These are phyloP conservation scores for Metschnikowia colocasiae DNA, from an alignment of 805 yeast genomes.

Conservation along the genomic window DNA sequence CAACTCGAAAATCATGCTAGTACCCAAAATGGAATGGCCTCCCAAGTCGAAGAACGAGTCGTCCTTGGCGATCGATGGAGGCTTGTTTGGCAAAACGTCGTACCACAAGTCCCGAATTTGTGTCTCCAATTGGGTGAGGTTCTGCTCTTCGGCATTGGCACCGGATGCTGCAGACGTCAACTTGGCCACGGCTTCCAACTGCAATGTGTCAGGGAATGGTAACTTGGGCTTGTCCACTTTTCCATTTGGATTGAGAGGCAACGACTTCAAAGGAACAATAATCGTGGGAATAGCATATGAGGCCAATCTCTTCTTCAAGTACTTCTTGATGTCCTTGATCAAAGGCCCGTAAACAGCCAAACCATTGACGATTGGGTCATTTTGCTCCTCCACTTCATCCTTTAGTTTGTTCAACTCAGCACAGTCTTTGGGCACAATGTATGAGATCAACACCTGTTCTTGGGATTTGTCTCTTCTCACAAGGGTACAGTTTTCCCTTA, in stretches of 20 bases:
- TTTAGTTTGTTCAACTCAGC: conserved; percentile 47
- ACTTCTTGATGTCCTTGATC: conserved; percentile 72
- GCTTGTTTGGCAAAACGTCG: conserved; percentile 76
- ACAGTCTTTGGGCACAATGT: conserved; percentile 71
- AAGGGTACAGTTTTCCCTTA: conserved; percentile 88
- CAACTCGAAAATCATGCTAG: conserved; percentile 92
- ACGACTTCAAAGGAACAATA: conserved; percentile 76
- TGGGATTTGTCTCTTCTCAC: conserved; percentile 90
- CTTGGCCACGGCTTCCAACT: conserved; percentile 69
- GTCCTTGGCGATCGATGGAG: conserved; percentile 67
- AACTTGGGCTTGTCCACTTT: conserved; percentile 96
- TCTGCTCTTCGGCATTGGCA: conserved; percentile 41
- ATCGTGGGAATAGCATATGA: conserved; percentile 90
- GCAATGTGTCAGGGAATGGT: conserved; percentile 91
- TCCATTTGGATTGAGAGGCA: conserved; percentile 97
- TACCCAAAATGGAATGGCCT: conserved; percentile 96
- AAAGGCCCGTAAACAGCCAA: conserved; percentile 71
- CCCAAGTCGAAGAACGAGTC: conserved; percentile 97
- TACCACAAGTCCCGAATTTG: conserved; percentile 82
- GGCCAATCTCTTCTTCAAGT: conserved; percentile 82
- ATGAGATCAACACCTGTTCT: conserved; percentile 88
- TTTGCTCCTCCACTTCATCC: conserved; percentile 41
- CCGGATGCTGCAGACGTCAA: conserved; percentile 38
- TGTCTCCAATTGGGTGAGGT: conserved; percentile 61
- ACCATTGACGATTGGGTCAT: conserved; percentile 72